phyloP scores from a whole-genome alignment of 208 protist genomes.

The Acanthamoeba sp. region DNA sequence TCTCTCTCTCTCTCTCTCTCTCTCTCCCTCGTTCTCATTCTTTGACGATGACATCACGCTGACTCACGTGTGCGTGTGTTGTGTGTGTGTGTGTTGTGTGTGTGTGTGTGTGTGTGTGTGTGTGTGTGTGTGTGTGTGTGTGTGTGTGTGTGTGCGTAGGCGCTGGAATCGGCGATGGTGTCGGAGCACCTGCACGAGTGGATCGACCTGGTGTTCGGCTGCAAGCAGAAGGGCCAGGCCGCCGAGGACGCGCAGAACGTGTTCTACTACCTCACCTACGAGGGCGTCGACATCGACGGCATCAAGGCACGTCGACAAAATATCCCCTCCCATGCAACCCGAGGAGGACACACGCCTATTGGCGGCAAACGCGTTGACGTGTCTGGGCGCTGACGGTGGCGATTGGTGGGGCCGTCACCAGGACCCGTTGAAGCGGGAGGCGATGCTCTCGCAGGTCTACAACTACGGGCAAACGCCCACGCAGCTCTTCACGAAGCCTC shows the following conservation, averaged over 20 bases:
- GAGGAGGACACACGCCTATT: too few species aligned
- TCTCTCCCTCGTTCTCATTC: too few species aligned
- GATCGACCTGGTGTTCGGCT: slow-evolving; percentile 98
- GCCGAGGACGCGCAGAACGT: slow-evolving; percentile 96
- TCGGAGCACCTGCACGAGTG: slow-evolving; percentile 91
- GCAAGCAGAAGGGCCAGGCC: slow-evolving; percentile 93
- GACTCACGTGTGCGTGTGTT: too few species aligned
- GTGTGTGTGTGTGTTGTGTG: too few species aligned
- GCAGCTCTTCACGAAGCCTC: slow-evolving; percentile 84
- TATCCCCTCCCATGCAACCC: too few species aligned
- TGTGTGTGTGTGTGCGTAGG: too few species aligned
- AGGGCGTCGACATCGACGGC: slow-evolving; percentile 91
- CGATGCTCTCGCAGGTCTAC: slow-evolving; percentile 85
- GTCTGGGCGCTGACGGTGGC: too few species aligned
- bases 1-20: too few species aligned
- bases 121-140: too few species aligned
- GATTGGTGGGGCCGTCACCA: slow-evolving; percentile 55
- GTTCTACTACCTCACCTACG: slow-evolving; percentile 93
- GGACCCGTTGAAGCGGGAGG: slow-evolving; percentile 83
- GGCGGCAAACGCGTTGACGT: too few species aligned
- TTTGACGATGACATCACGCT: too few species aligned
- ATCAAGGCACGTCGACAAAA: slow-evolving; percentile 85
- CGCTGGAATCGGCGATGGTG: slow-evolving; percentile 92
- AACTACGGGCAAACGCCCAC: slow-evolving; percentile 89
- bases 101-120: too few species aligned